phyloP scores from a whole-genome alignment of 371 early-diverging fungal genomes.

The Capillidium rhysosporum region DNA sequence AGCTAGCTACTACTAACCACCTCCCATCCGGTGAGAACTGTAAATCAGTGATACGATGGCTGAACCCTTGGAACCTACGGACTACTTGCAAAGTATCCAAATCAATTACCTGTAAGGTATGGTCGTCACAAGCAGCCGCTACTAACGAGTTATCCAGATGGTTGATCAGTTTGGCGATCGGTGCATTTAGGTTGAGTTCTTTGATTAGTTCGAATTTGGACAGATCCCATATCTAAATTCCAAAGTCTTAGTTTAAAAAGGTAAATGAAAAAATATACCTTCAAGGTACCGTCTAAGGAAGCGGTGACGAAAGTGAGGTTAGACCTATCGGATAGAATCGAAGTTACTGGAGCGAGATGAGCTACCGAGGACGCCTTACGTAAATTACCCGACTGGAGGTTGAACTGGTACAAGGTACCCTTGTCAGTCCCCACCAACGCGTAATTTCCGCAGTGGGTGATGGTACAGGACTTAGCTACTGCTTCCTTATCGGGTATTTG shows the following conservation, averaged over 20 bases:
- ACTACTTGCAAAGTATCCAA: slow-evolving; percentile 56
- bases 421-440: slow-evolving; percentile 57
- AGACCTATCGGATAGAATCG: slow-evolving; percentile 50
- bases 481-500: slow-evolving; percentile 31
- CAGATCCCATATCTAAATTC: slow-evolving; percentile 73
- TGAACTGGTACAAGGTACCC: slow-evolving; percentile 74
- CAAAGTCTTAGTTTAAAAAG: background rate
- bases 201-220: slow-evolving; percentile 30
- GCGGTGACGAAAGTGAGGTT: slow-evolving; percentile 50
- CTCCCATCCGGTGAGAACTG: slow-evolving; percentile 80
- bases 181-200: slow-evolving; percentile 43
- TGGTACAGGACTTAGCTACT: slow-evolving; percentile 38
- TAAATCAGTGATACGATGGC: slow-evolving; percentile 61
- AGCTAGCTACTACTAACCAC: slow-evolving; percentile 66
- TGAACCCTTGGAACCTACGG: slow-evolving; percentile 75
- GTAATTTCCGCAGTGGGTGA: slow-evolving; percentile 86
- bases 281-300: slow-evolving; percentile 62
- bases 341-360: slow-evolving; percentile 67
- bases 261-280: slow-evolving; percentile 21
- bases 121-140: slow-evolving; percentile 69
- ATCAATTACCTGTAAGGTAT: slow-evolving; percentile 69
- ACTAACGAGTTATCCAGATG: slow-evolving; percentile 57
- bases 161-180: slow-evolving; percentile 36
- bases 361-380: slow-evolving; percentile 39
- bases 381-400: slow-evolving; percentile 78